Evolutionary conservation across 225 moss, liverwort and hornwort genomes (phyloP).

Genomic region (Bryoerythrophyllum caledonicum): DNA sequence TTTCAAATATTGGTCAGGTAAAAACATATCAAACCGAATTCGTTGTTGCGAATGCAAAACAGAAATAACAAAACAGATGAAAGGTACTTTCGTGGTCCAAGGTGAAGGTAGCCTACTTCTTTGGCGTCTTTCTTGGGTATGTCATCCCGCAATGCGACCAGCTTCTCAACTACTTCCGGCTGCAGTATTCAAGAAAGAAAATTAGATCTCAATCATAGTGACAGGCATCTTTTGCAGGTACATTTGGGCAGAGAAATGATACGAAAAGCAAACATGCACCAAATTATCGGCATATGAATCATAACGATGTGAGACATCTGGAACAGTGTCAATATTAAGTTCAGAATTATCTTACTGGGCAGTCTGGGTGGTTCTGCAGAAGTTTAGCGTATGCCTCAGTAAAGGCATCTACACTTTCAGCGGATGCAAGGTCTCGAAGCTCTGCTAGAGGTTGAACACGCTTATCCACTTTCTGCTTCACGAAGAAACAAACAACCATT

Average conservation of each 20-base stretch:
- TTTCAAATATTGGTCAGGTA: not conserved
- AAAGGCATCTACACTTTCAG: conserved; percentile 98
- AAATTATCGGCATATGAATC: conserved; percentile 2
- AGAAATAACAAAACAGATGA: not conserved
- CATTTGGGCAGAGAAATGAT: not conserved
- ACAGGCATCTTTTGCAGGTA: not conserved
- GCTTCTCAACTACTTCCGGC: conserved; percentile 99
- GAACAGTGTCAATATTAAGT: not conserved
- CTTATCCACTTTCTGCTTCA: conserved; percentile 93
- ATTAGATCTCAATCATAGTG: not conserved
- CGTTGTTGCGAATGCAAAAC: not conserved
- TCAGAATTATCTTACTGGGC: conserved; percentile 64
- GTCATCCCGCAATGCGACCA: conserved; percentile 95
- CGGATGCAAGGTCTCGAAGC: conserved; percentile 93
- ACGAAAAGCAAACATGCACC: conserved; percentile 4
- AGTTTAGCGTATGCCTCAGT: conserved; percentile 90
- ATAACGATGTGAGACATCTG: not conserved
- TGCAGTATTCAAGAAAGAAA: conserved; percentile 34
- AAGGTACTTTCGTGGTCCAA: not conserved
- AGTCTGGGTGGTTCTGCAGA: conserved; percentile 95
- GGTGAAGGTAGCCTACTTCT: conserved; percentile 52
- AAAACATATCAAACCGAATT: not conserved
- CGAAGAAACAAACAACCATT: conserved; percentile 16
- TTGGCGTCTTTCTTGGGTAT: conserved; percentile 96
- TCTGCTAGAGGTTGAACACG: conserved; percentile 89